Evolutionary conservation across 768 basidiomycete species (phyloP).

Genomic region (Gloeostereum incarnatum): DNA sequence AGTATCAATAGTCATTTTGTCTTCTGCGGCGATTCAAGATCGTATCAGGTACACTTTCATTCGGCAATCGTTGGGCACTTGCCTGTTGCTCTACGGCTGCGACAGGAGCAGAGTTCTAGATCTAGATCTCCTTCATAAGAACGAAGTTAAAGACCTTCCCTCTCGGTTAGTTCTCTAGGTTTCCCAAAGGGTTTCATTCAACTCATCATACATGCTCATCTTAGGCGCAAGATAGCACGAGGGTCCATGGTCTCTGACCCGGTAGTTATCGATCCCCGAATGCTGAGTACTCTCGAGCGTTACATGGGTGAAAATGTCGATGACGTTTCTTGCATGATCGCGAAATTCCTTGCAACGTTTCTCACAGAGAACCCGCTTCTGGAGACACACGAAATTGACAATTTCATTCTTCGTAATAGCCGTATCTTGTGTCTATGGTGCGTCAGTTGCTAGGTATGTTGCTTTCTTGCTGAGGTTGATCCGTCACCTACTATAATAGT

Average conservation of each 20-base stretch:
- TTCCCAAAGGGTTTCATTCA: background rate
- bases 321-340: constrained; percentile 41
- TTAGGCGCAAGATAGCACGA: constrained; percentile 40
- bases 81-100: constrained; percentile 60
- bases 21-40: background rate
- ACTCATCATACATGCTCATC: constrained; percentile 1
- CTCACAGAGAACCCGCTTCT: constrained; percentile 49
- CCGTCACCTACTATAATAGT: constrained; percentile 22
- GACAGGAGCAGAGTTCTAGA: constrained; percentile 37
- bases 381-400: constrained; percentile 61
- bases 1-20: constrained; percentile 9
- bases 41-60: constrained; percentile 38
- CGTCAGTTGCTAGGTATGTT: too few species aligned
- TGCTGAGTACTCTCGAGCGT: constrained; percentile 42
- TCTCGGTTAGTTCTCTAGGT: constrained; percentile 49
- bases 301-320: constrained; percentile 41
- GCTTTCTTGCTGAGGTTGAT: background rate
- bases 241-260: constrained; percentile 40
- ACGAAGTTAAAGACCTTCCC: constrained; percentile 41
- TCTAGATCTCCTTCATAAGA: constrained; percentile 34
- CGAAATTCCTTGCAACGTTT: constrained; percentile 57
- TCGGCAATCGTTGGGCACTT: constrained; percentile 49
- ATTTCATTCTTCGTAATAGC: constrained; percentile 61
- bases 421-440: constrained; percentile 52
- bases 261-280: constrained; percentile 46